Evolutionary conservation across 2,329 filamentous ascomycete species (phyloP).

Genomic region (Venturia aucupariae): DNA sequence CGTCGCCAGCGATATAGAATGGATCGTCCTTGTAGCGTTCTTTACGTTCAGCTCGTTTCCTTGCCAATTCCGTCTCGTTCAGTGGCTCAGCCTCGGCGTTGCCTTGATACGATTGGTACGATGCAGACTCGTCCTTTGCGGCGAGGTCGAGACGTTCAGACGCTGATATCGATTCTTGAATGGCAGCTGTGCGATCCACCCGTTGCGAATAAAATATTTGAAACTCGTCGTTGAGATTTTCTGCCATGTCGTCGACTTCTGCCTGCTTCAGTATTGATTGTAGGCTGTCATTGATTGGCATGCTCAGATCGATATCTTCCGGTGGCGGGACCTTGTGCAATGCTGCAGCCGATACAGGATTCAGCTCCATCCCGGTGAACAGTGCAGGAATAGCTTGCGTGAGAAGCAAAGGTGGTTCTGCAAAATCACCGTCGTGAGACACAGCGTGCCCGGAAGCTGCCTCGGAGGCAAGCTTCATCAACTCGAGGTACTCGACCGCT

Average conservation of each 20-base stretch:
- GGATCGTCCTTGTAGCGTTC: constrained; percentile 88
- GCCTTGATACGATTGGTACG: constrained; percentile 35
- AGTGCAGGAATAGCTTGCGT: constrained; percentile 85
- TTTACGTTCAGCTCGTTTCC: constrained; percentile 63
- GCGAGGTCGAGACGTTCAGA: constrained; percentile 33
- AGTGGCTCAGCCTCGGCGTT: constrained; percentile 18
- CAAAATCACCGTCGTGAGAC: constrained; percentile 56
- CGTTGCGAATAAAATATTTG: constrained; percentile 28
- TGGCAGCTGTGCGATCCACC: not conserved
- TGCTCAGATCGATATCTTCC: constrained; percentile 65
- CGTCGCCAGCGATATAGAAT: constrained; percentile 68
- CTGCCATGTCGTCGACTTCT: constrained; percentile 28
- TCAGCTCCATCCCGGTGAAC: constrained; percentile 79
- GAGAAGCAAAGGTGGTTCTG: constrained; percentile 69
- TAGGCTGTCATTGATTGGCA: constrained; percentile 71
- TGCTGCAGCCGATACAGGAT: constrained; percentile 76
- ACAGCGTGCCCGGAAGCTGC: constrained; percentile 60
- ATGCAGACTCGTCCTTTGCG: constrained; percentile 17
- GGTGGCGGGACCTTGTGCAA: constrained; percentile 81
- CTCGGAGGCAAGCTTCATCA: constrained; percentile 79
- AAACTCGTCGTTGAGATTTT: constrained; percentile 31
- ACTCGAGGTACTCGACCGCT: constrained; percentile 82
- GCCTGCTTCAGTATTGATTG: constrained; percentile 51
- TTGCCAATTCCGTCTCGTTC: constrained; percentile 39
- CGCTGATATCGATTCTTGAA: constrained; percentile 25